Percentiles rank a stretch among this genome's conserved stretches.
phyloP scores from a whole-genome alignment of 257 asterid species.

The Anisodus acutangulus region DNA sequence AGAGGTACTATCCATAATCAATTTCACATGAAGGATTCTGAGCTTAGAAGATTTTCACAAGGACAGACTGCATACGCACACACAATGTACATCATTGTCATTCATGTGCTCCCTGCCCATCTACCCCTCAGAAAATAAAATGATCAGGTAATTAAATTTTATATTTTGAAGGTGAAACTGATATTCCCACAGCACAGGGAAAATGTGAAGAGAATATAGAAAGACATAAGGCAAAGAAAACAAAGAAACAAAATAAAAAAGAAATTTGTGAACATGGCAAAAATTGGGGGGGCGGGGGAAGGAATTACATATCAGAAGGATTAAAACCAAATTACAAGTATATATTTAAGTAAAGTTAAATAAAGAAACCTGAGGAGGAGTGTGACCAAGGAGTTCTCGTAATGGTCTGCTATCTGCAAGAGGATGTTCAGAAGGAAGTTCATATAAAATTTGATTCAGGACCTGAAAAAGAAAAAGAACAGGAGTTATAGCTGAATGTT shows the following conservation, averaged over 20 bases:
- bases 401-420: conserved; percentile 33
- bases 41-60: conserved; percentile 10
- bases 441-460: conserved; percentile 35
- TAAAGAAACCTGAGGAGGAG: conserved; percentile 36
- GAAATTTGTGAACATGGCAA: conserved; percentile 4
- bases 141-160: not conserved
- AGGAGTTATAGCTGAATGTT: conserved; percentile 1
- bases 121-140: conserved; percentile 6
- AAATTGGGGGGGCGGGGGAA: not conserved
- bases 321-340: not conserved
- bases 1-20: not conserved
- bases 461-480: conserved; percentile 27
- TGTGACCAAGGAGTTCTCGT: conserved; percentile 37
- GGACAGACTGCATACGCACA: not conserved
- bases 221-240: not conserved
- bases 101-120: conserved; percentile 12
- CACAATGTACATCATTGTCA: not conserved
- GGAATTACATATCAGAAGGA: conserved; percentile 8
- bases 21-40: conserved; percentile 6
- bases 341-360: not conserved
- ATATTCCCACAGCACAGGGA: not conserved
- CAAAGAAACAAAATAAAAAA: not conserved
- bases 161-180: conserved; percentile 9
- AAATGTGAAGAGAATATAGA: conserved; percentile 1
- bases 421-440: conserved; percentile 37